Evolutionary conservation across 371 early-diverging fungal species (phyloP), one percentile per base, ranked within the genome.

Genomic region (Mortierella sp.): DNA sequence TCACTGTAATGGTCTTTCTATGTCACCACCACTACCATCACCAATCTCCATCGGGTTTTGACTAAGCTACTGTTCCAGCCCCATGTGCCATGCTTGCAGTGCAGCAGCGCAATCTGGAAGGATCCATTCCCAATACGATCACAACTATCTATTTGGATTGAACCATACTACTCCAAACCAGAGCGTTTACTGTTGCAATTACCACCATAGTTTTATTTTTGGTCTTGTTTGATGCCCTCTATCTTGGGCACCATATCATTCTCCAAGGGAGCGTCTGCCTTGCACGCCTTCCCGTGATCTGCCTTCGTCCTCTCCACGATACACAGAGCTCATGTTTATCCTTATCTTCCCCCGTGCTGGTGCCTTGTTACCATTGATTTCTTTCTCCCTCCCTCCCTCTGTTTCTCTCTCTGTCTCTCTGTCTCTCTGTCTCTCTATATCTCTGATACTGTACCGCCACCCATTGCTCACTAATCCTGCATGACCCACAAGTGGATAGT

Each of bases 101-200:
- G 4, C 45, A 45, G 48, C 45, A 32, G 36, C 63, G 45, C 53
- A 50, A 61, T 69, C 60, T 69, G 60, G 48, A 61, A 69, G 60
- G 50, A 50, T 71, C 71, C 24, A 64, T 59, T 58, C 52, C 59
- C 6, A 45, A 28, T 15, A 13, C 45, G 11, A 61, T 41, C 45
- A 40, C 61, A 41, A n/a, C 61, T n/a, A 19, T 36, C 24, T 24
- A 41, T 41, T 36, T 45, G 16, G 45, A 45, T 45, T 45, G 10
- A 45, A 45, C 3, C 10, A 45, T 10, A 10, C 45, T 11, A 10
- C 45, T 11, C 45, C 45, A 5, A 6, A 6, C 6, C 45, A 11
- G 45, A 45, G 45, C 11, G 45, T 45, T 45, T 45, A 45, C 45
- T 16, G 11, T 11, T 11, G 45, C 45, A 11, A 45, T 16, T 16